A percentile compares a stretch with the other conserved stretches of the same genome.
Evolutionary conservation across 805 yeast genomes (phyloP).

Genomic region (Yamadazyma paraphyllophila): DNA sequence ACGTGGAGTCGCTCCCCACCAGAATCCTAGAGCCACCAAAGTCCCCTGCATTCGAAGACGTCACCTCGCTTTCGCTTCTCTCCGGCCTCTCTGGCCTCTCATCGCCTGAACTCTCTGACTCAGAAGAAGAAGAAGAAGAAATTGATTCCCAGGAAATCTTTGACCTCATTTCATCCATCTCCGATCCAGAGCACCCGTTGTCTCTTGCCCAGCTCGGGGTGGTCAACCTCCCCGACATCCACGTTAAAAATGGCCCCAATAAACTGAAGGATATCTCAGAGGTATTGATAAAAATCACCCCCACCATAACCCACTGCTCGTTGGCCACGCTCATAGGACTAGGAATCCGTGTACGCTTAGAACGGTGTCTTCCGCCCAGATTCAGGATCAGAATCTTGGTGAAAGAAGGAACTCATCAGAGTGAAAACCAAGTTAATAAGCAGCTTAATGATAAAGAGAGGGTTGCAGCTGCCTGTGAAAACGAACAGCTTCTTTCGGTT

Average conservation of each 20-base stretch:
- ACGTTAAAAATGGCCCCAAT: constrained; percentile 52
- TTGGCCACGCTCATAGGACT: constrained; percentile 93
- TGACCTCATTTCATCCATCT: constrained; percentile 78
- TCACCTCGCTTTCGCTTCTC: constrained; percentile 33
- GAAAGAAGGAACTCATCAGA: constrained; percentile 92
- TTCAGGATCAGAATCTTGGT: constrained; percentile 76
- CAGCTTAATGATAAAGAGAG: constrained; percentile 97
- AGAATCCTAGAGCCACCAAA: constrained; percentile 34
- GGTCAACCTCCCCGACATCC: constrained; percentile 79
- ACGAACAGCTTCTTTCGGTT: constrained; percentile 86
- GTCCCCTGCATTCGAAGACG: constrained; percentile 12
- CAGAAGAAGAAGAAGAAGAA: constrained; percentile 48
- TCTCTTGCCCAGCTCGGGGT: constrained; percentile 93
- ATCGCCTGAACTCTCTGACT: constrained; percentile 16
- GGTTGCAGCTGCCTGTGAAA: constrained; percentile 98
- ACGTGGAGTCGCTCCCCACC: constrained; percentile 72
- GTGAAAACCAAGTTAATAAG: constrained; percentile 93
- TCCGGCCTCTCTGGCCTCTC: constrained; percentile 1
- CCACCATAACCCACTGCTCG: constrained; percentile 97
- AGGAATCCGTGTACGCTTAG: constrained; percentile 89
- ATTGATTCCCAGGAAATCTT: constrained; percentile 89
- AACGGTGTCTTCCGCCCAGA: constrained; percentile 81
- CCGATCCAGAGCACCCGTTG: constrained; percentile 97
- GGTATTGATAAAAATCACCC: constrained; percentile 82
- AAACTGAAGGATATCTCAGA: constrained; percentile 54